Conservation (phyloP, 2,329 filamentous ascomycete genomes). For the Paraconiothyrium brasiliense region DNA sequence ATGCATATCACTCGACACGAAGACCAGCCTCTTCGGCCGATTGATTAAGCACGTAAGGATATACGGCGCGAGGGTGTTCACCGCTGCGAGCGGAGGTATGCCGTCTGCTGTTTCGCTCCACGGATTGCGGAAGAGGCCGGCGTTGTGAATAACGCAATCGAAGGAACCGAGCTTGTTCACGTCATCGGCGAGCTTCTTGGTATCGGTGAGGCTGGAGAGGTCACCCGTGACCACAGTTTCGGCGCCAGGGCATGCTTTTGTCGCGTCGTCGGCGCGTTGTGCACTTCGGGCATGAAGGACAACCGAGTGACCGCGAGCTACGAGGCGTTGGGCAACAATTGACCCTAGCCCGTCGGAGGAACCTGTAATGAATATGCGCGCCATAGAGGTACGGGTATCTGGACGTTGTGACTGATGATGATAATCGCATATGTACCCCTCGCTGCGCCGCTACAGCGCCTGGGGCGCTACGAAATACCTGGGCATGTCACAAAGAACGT, state of each 20-base stretch:
- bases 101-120: constrained; percentile 57
- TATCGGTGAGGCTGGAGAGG: constrained; percentile 61
- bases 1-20: constrained; percentile 63
- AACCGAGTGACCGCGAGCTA: constrained; percentile 63
- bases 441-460: too few relatives aligned
- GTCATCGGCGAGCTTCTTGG: constrained; percentile 61
- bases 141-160: constrained; percentile 68
- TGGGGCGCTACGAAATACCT: too few relatives aligned
- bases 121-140: constrained; percentile 59
- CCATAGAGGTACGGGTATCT: constrained; percentile 44
- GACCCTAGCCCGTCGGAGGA: constrained; percentile 67
- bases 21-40: constrained; percentile 61
- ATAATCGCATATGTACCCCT: not conserved
- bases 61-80: constrained; percentile 68
- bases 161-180: constrained; percentile 61
- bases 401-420: not conserved
- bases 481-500: too few relatives aligned
- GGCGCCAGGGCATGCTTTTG: constrained; percentile 59
- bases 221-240: constrained; percentile 63
- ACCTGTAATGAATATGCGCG: constrained; percentile 64
- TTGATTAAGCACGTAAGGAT: constrained; percentile 63
- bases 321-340: constrained; percentile 60
- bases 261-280: constrained; percentile 62
- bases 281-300: constrained; percentile 66
- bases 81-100: constrained; percentile 61